A percentile compares a stretch with the other conserved stretches of the same genome.
Conservation (phyloP, 2,329 filamentous ascomycete species). For the Verticillium nubilum region DNA sequence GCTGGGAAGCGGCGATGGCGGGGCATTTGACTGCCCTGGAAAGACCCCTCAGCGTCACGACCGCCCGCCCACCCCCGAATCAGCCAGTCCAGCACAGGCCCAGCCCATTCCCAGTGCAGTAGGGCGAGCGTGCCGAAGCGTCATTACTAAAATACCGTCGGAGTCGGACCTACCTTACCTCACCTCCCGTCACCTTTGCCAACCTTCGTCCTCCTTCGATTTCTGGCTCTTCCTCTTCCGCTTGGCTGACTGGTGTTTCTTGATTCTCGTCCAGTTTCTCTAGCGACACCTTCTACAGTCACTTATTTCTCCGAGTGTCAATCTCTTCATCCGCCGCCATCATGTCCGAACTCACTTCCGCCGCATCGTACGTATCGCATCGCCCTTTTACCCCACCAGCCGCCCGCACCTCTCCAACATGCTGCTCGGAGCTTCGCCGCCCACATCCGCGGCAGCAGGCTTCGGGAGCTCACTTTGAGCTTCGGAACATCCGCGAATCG, state of each 20-base stretch:
- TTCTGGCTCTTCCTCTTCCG: background rate
- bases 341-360: constrained; percentile 15
- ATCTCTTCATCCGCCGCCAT: constrained; percentile 6
- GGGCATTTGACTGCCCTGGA: background rate
- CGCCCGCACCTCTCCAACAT: constrained; percentile 2
- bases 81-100: background rate
- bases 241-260: background rate
- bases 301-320: background rate
- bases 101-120: background rate
- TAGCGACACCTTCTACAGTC: background rate
- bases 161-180: constrained; percentile 1
- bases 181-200: constrained; percentile 4
- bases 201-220: constrained; percentile 6
- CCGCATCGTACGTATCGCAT: constrained; percentile 15
- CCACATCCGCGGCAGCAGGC: background rate
- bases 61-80: background rate
- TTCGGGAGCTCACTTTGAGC: background rate
- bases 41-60: background rate
- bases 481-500: background rate
- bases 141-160: constrained; percentile 15
- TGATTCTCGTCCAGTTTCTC: background rate
- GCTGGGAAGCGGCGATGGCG: background rate
- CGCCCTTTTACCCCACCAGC: constrained; percentile 12
- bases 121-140: constrained; percentile 6
- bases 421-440: background rate